phyloP scores from a whole-genome alignment of 2,329 filamentous ascomycete genomes.

The Tolypocladium tropicale region DNA sequence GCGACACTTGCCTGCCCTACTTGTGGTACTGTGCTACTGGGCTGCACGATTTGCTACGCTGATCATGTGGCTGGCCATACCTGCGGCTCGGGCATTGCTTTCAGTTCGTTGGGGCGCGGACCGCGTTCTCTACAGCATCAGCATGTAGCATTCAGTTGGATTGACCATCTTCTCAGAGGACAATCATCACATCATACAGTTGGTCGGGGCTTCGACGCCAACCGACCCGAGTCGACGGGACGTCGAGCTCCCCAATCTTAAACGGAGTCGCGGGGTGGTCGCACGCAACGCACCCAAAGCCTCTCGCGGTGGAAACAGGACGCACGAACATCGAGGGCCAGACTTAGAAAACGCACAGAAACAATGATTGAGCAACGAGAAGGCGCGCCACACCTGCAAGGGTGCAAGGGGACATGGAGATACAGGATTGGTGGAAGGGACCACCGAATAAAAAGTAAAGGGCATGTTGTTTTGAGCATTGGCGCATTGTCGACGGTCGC shows the following conservation, averaged over 20 bases:
- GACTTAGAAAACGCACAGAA: neutral
- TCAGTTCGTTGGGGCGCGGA: neutral
- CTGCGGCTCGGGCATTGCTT: neutral
- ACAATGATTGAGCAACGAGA: neutral
- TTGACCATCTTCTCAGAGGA: neutral
- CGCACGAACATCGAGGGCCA: neutral
- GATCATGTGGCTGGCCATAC: neutral
- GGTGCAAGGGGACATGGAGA: constrained; percentile 1
- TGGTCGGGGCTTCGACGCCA: neutral
- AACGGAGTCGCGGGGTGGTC: no score
- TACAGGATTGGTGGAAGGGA: constrained; percentile 7
- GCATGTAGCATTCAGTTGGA: neutral
- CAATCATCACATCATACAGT: neutral
- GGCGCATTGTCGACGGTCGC: constrained; percentile 6
- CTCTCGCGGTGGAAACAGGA: neutral
- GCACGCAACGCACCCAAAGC: neutral
- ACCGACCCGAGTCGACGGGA: neutral
- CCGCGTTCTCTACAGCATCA: neutral
- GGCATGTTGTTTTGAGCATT: constrained; percentile 8
- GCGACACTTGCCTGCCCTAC: no score
- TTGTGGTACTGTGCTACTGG: neutral
- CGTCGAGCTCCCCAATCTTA: neutral
- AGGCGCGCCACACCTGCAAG: no score
- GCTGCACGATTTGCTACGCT: neutral
- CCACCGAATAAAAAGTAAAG: neutral